These are phyloP conservation scores for Wickerhamomyces sp. DNA, from an alignment of 1,139 yeast genomes.

Conservation along the genomic window DNA sequence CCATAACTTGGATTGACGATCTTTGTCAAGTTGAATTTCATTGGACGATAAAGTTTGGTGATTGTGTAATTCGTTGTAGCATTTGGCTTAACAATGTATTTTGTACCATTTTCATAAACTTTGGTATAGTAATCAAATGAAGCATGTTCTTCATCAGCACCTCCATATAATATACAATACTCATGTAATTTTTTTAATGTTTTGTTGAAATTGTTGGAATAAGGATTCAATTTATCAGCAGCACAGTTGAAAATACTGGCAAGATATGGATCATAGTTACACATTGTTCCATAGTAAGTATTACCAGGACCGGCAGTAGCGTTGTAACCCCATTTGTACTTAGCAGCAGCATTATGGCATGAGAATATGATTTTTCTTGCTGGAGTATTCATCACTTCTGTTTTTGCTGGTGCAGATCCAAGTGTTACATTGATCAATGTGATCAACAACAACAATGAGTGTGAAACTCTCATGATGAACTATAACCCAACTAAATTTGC, in stretches of 20 bases:
- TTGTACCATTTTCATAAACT: conserved; percentile 16
- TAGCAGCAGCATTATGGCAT: not conserved
- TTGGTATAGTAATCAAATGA: not conserved
- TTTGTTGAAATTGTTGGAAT: conserved; percentile 11
- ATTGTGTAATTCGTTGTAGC: conserved; percentile 2
- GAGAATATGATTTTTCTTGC: not conserved
- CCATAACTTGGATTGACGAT: not conserved
- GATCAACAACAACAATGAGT: not conserved
- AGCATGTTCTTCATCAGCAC: not conserved
- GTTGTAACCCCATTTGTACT: not conserved
- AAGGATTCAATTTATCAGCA: conserved; percentile 8
- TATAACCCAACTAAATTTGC: not conserved
- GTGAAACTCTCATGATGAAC: not conserved
- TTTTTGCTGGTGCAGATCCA: not conserved
- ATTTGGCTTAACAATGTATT: conserved; percentile 4
- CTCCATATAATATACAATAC: not conserved
- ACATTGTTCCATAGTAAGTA: not conserved
- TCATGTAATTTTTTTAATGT: not conserved
- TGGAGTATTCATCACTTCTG: not conserved
- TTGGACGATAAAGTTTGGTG: conserved; percentile 1
- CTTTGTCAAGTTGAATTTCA: not conserved
- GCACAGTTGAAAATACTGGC: conserved; percentile 10
- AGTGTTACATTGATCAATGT: not conserved
- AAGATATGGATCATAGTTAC: conserved; percentile 15
- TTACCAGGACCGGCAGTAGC: not conserved